phyloP scores from a whole-genome alignment of 345 rosid genomes.

The Aegle marmelos region DNA sequence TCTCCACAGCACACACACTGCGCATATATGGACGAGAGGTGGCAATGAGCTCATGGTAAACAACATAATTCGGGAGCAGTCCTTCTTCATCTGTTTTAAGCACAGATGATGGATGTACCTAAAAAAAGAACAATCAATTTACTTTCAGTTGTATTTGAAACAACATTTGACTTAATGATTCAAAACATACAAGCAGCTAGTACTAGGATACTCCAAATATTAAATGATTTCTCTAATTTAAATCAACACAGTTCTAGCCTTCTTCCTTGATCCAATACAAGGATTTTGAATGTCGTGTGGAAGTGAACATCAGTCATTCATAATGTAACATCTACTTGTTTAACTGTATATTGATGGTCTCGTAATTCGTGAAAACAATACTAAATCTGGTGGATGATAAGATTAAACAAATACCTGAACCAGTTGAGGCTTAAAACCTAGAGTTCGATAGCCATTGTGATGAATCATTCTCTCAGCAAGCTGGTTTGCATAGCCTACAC shows the following conservation, averaged over 20 bases:
- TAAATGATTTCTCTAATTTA: not conserved
- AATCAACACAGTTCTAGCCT: not conserved
- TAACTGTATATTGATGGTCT: not conserved
- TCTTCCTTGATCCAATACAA: not conserved
- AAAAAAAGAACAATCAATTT: slow-evolving; percentile 10
- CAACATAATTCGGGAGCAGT: slow-evolving; percentile 65
- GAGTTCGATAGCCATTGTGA: slow-evolving; percentile 82
- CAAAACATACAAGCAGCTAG: not conserved
- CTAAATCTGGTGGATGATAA: not conserved
- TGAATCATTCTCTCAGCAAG: slow-evolving; percentile 90
- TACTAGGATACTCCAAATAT: not conserved
- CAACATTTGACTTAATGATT: not conserved
- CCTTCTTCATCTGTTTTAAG: slow-evolving; percentile 68
- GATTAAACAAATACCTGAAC: slow-evolving; percentile 59
- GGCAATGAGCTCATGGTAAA: slow-evolving; percentile 80
- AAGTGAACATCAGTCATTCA: not conserved
- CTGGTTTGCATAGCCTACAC: slow-evolving; percentile 77
- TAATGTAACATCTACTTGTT: not conserved
- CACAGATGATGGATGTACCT: slow-evolving; percentile 90
- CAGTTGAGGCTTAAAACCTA: slow-evolving; percentile 73
- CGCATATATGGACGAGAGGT: slow-evolving; percentile 86
- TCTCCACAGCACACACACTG: slow-evolving; percentile 66
- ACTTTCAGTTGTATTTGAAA: not conserved
- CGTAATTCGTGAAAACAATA: not conserved
- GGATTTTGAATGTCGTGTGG: not conserved